Conservation (phyloP, 257 asterid genomes). For the Petunia axillaris region DNA sequence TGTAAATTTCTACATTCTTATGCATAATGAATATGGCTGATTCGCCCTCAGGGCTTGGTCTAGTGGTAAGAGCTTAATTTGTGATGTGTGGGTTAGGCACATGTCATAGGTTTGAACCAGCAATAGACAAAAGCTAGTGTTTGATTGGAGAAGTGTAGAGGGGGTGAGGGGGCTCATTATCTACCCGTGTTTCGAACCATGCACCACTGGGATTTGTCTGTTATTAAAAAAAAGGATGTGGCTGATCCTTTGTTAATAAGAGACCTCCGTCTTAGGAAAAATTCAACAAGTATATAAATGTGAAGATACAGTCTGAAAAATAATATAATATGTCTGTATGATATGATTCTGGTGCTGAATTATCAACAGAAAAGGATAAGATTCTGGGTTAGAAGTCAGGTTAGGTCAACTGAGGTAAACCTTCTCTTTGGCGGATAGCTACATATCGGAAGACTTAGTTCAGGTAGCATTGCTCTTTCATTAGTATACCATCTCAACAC, state of each 20-base stretch:
- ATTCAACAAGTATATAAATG: background rate
- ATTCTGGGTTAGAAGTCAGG: background rate
- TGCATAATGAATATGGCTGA: slow-evolving; percentile 12
- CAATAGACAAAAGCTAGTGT: too few relatives aligned
- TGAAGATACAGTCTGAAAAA: background rate
- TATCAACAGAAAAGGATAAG: background rate
- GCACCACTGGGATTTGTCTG: too few relatives aligned
- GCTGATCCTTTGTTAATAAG: too few relatives aligned
- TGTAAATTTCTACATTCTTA: background rate
- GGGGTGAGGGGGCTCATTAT: too few relatives aligned
- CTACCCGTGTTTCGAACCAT: too few relatives aligned
- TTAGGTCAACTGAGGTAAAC: background rate
- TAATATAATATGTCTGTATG: background rate
- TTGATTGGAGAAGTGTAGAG: too few relatives aligned
- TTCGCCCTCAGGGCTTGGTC: background rate
- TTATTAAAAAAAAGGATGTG: too few relatives aligned
- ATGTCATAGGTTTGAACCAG: too few relatives aligned
- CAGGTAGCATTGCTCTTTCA: background rate
- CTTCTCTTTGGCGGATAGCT: too few relatives aligned
- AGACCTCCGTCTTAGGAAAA: background rate
- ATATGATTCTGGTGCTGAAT: background rate
- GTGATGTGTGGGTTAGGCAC: too few relatives aligned
- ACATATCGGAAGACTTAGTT: background rate
- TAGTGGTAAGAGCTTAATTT: too few relatives aligned
- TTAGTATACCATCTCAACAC: background rate